phyloP scores from a whole-genome alignment of 2,329 filamentous ascomycete species.

The Decorospora gaudefroyi region DNA sequence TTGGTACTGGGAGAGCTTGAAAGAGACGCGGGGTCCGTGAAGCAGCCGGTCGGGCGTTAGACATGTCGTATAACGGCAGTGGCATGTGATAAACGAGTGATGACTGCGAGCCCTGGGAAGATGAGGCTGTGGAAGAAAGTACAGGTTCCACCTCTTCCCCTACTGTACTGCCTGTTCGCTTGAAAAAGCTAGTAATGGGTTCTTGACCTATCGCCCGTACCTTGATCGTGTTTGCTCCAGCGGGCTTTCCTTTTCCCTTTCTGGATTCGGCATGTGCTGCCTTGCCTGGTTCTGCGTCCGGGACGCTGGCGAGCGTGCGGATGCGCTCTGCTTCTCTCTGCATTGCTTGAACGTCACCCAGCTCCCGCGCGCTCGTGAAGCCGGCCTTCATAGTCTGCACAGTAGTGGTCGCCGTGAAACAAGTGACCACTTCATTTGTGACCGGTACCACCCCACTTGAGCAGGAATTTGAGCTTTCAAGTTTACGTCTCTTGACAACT shows the following conservation, averaged over 20 bases:
- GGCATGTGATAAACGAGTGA: constrained; percentile 21
- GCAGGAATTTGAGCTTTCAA: constrained; percentile 21
- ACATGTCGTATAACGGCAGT: constrained; percentile 42
- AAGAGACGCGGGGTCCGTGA: constrained; percentile 22
- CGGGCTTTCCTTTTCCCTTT: constrained; percentile 24
- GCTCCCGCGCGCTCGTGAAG: constrained; percentile 48
- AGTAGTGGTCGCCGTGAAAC: constrained; percentile 33
- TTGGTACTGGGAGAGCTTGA: constrained; percentile 33
- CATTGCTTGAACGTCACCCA: constrained; percentile 44
- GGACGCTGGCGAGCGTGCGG: constrained; percentile 28
- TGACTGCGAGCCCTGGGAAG: constrained; percentile 30
- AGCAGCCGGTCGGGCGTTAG: constrained; percentile 31
- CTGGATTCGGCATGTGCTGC: constrained; percentile 34
- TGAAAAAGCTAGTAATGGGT: constrained; percentile 59
- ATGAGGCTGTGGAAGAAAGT: constrained; percentile 7
- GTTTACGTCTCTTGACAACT: constrained; percentile 35
- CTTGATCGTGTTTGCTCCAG: constrained; percentile 32
- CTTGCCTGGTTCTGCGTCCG: constrained; percentile 28
- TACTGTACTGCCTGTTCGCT: constrained; percentile 31
- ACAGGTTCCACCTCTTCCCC: constrained; percentile 17
- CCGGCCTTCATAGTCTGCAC: constrained; percentile 31
- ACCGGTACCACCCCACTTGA: constrained; percentile 19
- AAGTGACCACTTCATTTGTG: constrained; percentile 40
- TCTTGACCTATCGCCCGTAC: constrained; percentile 55
- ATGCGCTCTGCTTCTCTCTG: constrained; percentile 45